Evolutionary conservation across 2,329 filamentous ascomycete species (phyloP), one percentile per base, ranked within the genome.

Genomic region (Epichloe sibirici): DNA sequence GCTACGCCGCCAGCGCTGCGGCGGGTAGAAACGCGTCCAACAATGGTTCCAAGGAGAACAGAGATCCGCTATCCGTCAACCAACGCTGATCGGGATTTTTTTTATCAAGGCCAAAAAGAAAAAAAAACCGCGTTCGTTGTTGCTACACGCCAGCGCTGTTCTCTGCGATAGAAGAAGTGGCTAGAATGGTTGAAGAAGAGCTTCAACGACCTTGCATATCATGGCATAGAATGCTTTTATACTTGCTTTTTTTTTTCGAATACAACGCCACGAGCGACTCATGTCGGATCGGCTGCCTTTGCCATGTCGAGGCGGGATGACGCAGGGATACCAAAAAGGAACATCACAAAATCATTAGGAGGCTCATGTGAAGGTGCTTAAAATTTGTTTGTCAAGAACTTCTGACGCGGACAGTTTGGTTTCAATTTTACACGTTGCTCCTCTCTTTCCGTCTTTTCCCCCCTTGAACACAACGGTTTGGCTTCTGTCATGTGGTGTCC

Each of bases 1-100:
- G 66, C 62, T 75, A 74, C 54, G 70, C 72, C 54, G 70, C 72
- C 43, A 65, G 63, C 17, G 63, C 64, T 15, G 63, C 61, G 6
- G 59, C 63, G 11, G 62, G 60, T 52, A 69, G 67, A 54, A 38
- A 25, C 15, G 51, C 57, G 13, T 55, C 58, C 13, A 56, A 56
- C 48, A 62, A 60, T 40, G 60, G 60, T 13, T 55, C 61, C 51
- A 67, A 69, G 53, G 62, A 63, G 28, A 53, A 58, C 43, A 57
- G 60, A 54, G 63, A 64, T 48, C 53, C 62, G 9, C 58, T 64
- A 31, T 57, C 64, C 23, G 62, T 67, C 38, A 65, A 59, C 43
- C 64, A 65, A 34, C 66, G 62, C 56, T 69, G 57, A 67, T 55
- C 2, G n/a, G 5, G 3, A 35, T 38, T 31, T 48, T 48, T 21